Evolutionary conservation across 257 asterid genomes (phyloP).

Genomic region (Gentiana macrophylla): DNA sequence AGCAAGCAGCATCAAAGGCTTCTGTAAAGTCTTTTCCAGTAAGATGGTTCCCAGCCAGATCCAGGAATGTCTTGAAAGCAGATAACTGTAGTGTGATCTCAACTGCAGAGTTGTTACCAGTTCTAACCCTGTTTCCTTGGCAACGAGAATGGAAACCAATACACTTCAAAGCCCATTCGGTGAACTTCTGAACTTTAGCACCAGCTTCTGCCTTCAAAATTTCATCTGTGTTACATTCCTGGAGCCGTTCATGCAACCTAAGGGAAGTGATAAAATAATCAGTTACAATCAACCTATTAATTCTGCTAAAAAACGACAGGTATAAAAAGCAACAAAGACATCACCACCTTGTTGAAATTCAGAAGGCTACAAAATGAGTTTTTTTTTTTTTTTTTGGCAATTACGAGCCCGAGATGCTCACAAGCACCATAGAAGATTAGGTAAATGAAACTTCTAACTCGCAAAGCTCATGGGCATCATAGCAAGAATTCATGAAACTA

Average conservation of each 20-base stretch:
- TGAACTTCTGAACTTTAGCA: slow-evolving; percentile 92
- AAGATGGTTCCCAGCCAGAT: slow-evolving; percentile 87
- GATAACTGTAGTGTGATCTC: slow-evolving; percentile 84
- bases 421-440: too few relatives aligned
- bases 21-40: slow-evolving; percentile 96
- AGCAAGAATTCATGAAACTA: too few relatives aligned
- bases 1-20: slow-evolving; percentile 99
- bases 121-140: slow-evolving; percentile 75
- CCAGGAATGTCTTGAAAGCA: slow-evolving; percentile 90
- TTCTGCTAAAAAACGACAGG: neutral
- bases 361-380: too few relatives aligned
- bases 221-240: slow-evolving; percentile 95
- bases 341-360: too few relatives aligned
- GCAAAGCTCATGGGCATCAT: too few relatives aligned
- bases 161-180: slow-evolving; percentile 99
- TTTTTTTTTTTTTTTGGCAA: too few relatives aligned
- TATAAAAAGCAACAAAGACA: neutral
- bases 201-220: slow-evolving; percentile 97
- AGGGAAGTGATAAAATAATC: slow-evolving; percentile 5
- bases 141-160: slow-evolving; percentile 97
- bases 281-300: neutral
- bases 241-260: slow-evolving; percentile 93
- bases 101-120: slow-evolving; percentile 55
- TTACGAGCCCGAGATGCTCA: too few relatives aligned
- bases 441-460: too few relatives aligned